These are phyloP conservation scores for Claviceps monticola DNA, from an alignment of 2,329 filamentous ascomycete species.

Conservation along the genomic window DNA sequence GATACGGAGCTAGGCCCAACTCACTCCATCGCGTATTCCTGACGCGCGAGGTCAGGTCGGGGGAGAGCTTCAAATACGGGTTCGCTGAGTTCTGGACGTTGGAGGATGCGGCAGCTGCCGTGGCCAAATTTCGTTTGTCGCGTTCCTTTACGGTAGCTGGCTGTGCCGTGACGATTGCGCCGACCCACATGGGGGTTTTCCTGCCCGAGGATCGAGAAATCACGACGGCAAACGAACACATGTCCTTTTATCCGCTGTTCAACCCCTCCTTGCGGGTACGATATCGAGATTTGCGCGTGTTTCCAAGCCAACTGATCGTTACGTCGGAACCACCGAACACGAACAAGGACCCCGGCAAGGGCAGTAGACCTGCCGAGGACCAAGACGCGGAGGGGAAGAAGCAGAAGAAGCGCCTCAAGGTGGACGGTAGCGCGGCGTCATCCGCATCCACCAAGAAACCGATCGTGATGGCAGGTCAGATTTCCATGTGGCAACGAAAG, in stretches of 20 bases:
- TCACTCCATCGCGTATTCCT: slow-evolving; percentile 67
- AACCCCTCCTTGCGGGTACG: slow-evolving; percentile 55
- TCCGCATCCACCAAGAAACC: slow-evolving; percentile 22
- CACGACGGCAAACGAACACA: slow-evolving; percentile 40
- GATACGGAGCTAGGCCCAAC: slow-evolving; percentile 56
- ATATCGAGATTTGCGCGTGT: slow-evolving; percentile 66
- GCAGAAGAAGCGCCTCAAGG: slow-evolving; percentile 38
- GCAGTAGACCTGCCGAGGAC: slow-evolving; percentile 10
- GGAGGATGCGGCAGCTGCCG: slow-evolving; percentile 60
- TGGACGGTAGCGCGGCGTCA: slow-evolving; percentile 21
- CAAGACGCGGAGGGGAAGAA: slow-evolving; percentile 23
- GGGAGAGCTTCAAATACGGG: slow-evolving; percentile 67
- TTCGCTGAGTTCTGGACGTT: slow-evolving; percentile 73
- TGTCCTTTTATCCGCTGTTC: slow-evolving; percentile 56
- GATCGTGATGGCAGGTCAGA: slow-evolving; percentile 27
- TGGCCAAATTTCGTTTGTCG: slow-evolving; percentile 56
- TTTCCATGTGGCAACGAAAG: slow-evolving; percentile 32
- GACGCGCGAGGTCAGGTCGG: slow-evolving; percentile 55
- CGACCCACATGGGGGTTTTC: slow-evolving; percentile 76
- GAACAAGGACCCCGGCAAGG: slow-evolving; percentile 13
- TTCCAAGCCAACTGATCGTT: slow-evolving; percentile 50
- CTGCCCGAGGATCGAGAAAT: slow-evolving; percentile 52
- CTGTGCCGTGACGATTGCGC: slow-evolving; percentile 54
- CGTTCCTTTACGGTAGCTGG: slow-evolving; percentile 68
- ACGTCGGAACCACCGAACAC: slow-evolving; percentile 32